Base-by-base conservation (phyloP, 768 basidiomycete species). In the Russula olivacea region DNA sequence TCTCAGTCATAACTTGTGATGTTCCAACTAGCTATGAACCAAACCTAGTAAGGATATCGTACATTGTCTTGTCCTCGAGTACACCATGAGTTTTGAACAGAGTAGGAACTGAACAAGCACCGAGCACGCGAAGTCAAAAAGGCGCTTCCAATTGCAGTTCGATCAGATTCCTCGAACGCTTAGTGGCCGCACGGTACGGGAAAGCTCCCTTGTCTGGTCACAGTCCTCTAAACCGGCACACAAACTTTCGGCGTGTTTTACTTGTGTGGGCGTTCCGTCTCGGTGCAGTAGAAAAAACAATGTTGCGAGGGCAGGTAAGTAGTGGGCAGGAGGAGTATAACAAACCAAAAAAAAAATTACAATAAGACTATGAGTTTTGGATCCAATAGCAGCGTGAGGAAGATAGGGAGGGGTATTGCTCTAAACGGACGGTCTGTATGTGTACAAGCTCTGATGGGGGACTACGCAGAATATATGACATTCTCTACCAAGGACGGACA, bases 401-500 rank as follows among this genome's bases (percentile, higher is more conserved):
- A 41, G 47, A 32, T 23, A 34, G 50, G 30, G 36, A 53, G 19
- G n/a, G 45, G 45, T 21, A 38, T 4, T 50, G 30, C n/a, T 64
- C 53, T 60, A 59, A 21, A 55, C 19, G 41, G 32, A 55, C 28
- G 47, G 43, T 38, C 32, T n/a, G 28, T 50, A 49, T 55, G 38
- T 34, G 34, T 54, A 53, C 41, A 47, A 34, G 47, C 9, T 54
- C 53, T 41, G 28, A 28, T 34, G 32, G 25, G 14, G 25, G n/a
- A 38, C 15, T 21, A 55, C 30, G 32, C 25, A 50, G 34, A 15
- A 47, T 23, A 30, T 38, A 21, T 47, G 9, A 6, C 30, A 30
- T 50, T 49, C 43, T 55, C 60, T 67, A 67, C 66, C 64, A 67
- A 53, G 66, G 66, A n/a, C 66, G 66, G 30, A 67, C 52, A 40